Percentiles rank a stretch among this genome's conserved stretches.
phyloP scores from a whole-genome alignment of 2,329 filamentous ascomycete genomes.

The Verticillium klebahnii region DNA sequence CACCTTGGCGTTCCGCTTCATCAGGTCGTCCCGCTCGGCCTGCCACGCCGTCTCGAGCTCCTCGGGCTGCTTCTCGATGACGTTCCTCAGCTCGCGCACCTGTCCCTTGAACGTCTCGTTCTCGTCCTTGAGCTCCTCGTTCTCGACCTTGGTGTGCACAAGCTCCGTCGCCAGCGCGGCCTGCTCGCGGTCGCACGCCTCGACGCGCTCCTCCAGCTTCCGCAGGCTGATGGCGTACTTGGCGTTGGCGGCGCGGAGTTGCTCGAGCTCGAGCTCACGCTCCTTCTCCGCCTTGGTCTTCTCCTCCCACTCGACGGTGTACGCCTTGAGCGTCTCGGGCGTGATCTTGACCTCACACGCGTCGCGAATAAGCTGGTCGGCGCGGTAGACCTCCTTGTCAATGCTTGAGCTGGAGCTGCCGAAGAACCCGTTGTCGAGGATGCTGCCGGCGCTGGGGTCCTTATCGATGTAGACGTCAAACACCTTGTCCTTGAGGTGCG shows the following conservation, averaged over 20 bases:
- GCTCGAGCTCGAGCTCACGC: conserved; percentile 75
- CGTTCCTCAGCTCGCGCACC: conserved; percentile 75
- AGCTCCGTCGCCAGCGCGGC: conserved; percentile 86
- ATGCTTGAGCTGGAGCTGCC: conserved; percentile 83
- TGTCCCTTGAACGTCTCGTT: conserved; percentile 86
- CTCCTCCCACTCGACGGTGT: conserved; percentile 88
- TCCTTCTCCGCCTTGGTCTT: conserved; percentile 78
- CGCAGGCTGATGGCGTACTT: conserved; percentile 73
- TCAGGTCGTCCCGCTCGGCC: conserved; percentile 83
- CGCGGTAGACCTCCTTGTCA: conserved; percentile 94
- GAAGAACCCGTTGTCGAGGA: conserved; percentile 96
- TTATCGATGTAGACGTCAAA: conserved; percentile 98
- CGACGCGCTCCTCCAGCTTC: conserved; percentile 78
- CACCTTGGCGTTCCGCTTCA: conserved; percentile 88
- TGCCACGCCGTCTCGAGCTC: conserved; percentile 81
- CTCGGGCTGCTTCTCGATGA: conserved; percentile 84
- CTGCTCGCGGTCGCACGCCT: conserved; percentile 86
- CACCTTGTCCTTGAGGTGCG: conserved; percentile 85
- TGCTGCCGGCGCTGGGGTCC: conserved; percentile 83
- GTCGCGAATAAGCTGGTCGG: conserved; percentile 88
- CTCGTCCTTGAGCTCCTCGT: conserved; percentile 81
- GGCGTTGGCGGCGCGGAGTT: conserved; percentile 61
- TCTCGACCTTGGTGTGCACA: conserved; percentile 88
- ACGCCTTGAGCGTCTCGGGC: conserved; percentile 73
- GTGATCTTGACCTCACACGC: conserved; percentile 85